phyloP scores from a whole-genome alignment of 257 asterid species.

The Penstemon newberryi region DNA sequence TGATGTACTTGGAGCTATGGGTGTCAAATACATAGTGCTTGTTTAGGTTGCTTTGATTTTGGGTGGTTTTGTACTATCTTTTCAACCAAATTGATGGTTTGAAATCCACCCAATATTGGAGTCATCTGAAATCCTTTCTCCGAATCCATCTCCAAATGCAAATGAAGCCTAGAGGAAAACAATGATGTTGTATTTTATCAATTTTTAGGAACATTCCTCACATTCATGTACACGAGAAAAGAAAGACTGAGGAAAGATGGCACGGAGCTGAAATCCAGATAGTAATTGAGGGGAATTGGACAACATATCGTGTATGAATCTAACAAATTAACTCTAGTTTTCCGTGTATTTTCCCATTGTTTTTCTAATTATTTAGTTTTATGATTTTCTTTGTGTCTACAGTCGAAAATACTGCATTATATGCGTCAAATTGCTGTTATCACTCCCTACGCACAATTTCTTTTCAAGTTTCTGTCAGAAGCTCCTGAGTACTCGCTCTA shows the following conservation, averaged over 20 bases:
- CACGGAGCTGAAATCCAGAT: constrained; percentile 94
- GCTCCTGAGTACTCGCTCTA: constrained; percentile 67
- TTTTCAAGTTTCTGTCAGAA: constrained; percentile 80
- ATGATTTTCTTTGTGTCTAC: constrained; percentile 33
- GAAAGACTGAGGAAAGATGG: constrained; percentile 61
- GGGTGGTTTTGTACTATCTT: too few species aligned
- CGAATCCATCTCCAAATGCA: too few species aligned
- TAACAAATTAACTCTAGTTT: constrained; percentile 5
- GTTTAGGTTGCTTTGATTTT: too few species aligned
- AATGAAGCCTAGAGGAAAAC: neutral
- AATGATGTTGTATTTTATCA: constrained; percentile 23
- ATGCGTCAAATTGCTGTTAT: constrained; percentile 98
- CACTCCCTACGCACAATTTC: constrained; percentile 89
- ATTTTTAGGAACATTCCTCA: constrained; percentile 77
- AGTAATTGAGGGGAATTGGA: constrained; percentile 95
- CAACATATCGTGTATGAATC: constrained; percentile 77
- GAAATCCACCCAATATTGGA: too few species aligned
- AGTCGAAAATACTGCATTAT: constrained; percentile 90
- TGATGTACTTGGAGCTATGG: neutral
- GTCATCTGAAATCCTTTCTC: too few species aligned
- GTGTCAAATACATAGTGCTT: too few species aligned
- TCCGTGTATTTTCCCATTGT: constrained; percentile 21
- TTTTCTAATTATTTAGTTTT: constrained; percentile 6
- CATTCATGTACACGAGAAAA: constrained; percentile 77
- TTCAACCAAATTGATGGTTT: too few species aligned